These are phyloP conservation scores for Penicillium argentinense DNA, from an alignment of 495 filamentous ascomycete genomes.

Conservation along the genomic window DNA sequence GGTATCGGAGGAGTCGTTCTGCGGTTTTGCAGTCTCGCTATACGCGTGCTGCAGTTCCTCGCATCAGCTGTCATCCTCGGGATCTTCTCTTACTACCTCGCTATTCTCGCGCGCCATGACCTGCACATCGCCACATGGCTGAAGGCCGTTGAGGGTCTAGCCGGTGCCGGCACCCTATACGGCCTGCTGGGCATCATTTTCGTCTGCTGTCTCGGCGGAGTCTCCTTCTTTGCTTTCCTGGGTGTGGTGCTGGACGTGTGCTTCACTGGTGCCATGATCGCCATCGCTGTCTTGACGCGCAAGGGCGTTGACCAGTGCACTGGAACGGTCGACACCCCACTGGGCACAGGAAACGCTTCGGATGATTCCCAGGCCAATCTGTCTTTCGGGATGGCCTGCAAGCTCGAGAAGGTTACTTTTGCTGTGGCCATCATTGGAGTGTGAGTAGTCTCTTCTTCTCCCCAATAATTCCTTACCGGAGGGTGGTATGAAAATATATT, in stretches of 20 bases:
- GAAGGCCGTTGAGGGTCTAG: slow-evolving; percentile 78
- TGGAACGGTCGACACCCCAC: slow-evolving; percentile 62
- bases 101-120: slow-evolving; percentile 56
- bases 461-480: background rate
- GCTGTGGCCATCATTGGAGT: slow-evolving; percentile 75
- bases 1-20: slow-evolving; percentile 57
- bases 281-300: slow-evolving; percentile 68
- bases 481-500: too few species aligned
- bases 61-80: slow-evolving; percentile 70
- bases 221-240: slow-evolving; percentile 71
- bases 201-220: slow-evolving; percentile 76
- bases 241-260: slow-evolving; percentile 73
- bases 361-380: slow-evolving; percentile 30
- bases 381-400: slow-evolving; percentile 59
- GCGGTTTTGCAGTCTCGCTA: slow-evolving; percentile 58
- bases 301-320: slow-evolving; percentile 61
- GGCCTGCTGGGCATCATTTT: slow-evolving; percentile 66
- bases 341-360: slow-evolving; percentile 60
- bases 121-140: slow-evolving; percentile 60
- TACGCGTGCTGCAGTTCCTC: slow-evolving; percentile 70
- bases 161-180: slow-evolving; percentile 72
- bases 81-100: slow-evolving; percentile 67
- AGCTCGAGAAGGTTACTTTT: slow-evolving; percentile 69
- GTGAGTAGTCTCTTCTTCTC: slow-evolving; percentile 51
- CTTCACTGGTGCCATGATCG: slow-evolving; percentile 81